These are phyloP conservation scores for Polysphondylium violaceum DNA, from an alignment of 78 protist genomes.

Conservation along the genomic window DNA sequence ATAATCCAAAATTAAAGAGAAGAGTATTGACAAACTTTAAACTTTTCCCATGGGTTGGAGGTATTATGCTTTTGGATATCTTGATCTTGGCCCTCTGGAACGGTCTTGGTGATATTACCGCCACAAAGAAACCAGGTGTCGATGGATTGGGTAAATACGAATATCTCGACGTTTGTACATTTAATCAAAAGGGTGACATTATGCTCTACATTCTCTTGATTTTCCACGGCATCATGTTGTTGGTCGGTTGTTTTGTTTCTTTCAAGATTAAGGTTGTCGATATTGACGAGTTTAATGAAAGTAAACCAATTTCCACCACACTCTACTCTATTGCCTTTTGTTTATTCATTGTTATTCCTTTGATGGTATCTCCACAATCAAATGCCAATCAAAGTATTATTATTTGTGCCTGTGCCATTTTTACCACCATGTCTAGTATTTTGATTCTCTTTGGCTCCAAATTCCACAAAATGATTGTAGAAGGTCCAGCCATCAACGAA, in stretches of 20 bases:
- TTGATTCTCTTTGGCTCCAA: conserved; percentile 11
- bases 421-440: not conserved
- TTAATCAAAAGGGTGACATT: not conserved
- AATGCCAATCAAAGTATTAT: not conserved
- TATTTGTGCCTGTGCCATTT: conserved; percentile 19
- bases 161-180: conserved; percentile 5
- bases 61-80: not conserved
- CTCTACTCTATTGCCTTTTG: conserved; percentile 41
- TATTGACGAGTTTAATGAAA: conserved; percentile 34
- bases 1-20: conserved; percentile 37
- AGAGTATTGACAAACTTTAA: conserved; percentile 25
- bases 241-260: conserved; percentile 51
- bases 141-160: conserved; percentile 12
- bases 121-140: not conserved
- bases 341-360: conserved; percentile 49
- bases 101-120: not conserved
- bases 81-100: not conserved
- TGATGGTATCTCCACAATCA: conserved; percentile 17
- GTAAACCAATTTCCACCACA: conserved; percentile 11
- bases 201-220: conserved; percentile 9
- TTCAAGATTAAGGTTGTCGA: conserved; percentile 40
- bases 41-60: conserved; percentile 10
- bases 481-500: not conserved
- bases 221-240: conserved; percentile 44
- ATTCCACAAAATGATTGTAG: not conserved